Evolutionary conservation across 2,329 filamentous ascomycete species (phyloP).

Genomic region (Xenosphaeropsis pyriputrescens): DNA sequence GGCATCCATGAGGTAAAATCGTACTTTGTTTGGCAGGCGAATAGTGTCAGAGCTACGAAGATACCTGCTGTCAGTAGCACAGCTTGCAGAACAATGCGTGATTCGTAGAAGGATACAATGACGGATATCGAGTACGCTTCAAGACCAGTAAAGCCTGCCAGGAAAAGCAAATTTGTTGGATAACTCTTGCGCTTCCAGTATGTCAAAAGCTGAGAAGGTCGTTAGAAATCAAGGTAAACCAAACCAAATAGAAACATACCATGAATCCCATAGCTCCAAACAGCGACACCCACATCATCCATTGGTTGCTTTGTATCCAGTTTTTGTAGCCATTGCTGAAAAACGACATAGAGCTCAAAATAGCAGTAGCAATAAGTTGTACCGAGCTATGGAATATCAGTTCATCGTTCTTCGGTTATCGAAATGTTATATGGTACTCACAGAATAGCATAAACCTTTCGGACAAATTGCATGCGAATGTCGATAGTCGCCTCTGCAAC

Average conservation of each 20-base stretch:
- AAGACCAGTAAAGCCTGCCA: slow-evolving; percentile 74
- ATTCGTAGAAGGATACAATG: slow-evolving; percentile 81
- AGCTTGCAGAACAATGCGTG: slow-evolving; percentile 74
- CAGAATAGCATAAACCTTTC: slow-evolving; percentile 96
- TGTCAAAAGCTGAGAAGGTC: slow-evolving; percentile 42
- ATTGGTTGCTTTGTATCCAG: slow-evolving; percentile 78
- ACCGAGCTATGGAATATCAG: slow-evolving; percentile 40
- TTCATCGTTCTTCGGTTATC: not conserved
- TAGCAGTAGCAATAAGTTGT: slow-evolving; percentile 74
- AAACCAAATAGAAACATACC: not conserved
- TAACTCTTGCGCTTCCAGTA: slow-evolving; percentile 96
- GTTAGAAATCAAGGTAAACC: too few relatives aligned
- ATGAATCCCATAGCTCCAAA: slow-evolving; percentile 75
- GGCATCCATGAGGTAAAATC: slow-evolving; percentile 97
- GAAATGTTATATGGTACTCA: slow-evolving; percentile 20
- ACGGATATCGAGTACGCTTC: slow-evolving; percentile 92
- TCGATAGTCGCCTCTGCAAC: slow-evolving; percentile 89
- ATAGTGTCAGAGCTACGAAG: slow-evolving; percentile 66
- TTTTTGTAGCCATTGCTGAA: slow-evolving; percentile 62
- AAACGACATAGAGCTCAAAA: slow-evolving; percentile 74
- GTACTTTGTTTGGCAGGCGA: slow-evolving; percentile 95
- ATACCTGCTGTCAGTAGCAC: slow-evolving; percentile 77
- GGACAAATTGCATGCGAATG: slow-evolving; percentile 91
- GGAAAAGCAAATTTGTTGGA: slow-evolving; percentile 87
- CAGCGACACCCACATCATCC: slow-evolving; percentile 77